Percentiles rank a stretch among this genome's conserved stretches.
Evolutionary conservation across 2,329 filamentous ascomycete species (phyloP).

Genomic region (Elsinoe fawcettii): DNA sequence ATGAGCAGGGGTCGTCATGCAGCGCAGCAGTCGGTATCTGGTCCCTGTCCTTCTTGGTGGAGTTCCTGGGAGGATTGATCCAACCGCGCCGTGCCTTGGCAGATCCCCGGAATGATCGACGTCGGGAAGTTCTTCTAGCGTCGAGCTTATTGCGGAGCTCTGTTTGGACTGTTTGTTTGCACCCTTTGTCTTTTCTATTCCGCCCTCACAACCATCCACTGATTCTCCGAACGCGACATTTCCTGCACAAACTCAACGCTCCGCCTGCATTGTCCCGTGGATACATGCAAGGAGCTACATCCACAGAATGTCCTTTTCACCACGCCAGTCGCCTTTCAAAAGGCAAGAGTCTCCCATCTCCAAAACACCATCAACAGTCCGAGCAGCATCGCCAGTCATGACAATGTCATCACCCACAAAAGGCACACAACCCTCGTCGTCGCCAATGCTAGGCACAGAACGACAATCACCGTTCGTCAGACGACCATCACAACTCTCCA

Average conservation of each 20-base stretch:
- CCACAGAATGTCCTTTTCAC: slow-evolving; percentile 33
- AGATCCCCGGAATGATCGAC: slow-evolving; percentile 5
- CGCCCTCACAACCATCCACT: slow-evolving; percentile 10
- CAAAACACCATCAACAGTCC: slow-evolving; percentile 33
- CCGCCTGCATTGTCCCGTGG: slow-evolving; percentile 4
- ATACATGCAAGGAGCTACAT: slow-evolving; percentile 12
- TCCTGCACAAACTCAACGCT: slow-evolving; percentile 30
- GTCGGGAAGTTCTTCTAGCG: not conserved
- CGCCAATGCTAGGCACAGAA: slow-evolving; percentile 18
- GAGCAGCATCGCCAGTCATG: slow-evolving; percentile 20
- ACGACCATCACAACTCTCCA: slow-evolving; percentile 29
- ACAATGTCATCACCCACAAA: slow-evolving; percentile 20
- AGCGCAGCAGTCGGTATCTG: not conserved
- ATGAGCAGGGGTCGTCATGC: not conserved
- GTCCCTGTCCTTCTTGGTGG: slow-evolving; percentile 1
- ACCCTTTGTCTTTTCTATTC: not conserved
- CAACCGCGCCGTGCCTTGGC: not conserved
- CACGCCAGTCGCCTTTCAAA: slow-evolving; percentile 39
- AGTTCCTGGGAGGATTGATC: not conserved
- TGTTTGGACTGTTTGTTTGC: slow-evolving; percentile 10
- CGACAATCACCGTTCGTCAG: slow-evolving; percentile 31
- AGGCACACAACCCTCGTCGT: slow-evolving; percentile 16
- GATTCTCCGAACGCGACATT: not conserved
- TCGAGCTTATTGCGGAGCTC: not conserved
- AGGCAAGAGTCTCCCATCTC: slow-evolving; percentile 35